Evolutionary conservation across 306 rosid species (phyloP), one percentile per base, ranked within the genome.

Genomic region (Glycine soja): DNA sequence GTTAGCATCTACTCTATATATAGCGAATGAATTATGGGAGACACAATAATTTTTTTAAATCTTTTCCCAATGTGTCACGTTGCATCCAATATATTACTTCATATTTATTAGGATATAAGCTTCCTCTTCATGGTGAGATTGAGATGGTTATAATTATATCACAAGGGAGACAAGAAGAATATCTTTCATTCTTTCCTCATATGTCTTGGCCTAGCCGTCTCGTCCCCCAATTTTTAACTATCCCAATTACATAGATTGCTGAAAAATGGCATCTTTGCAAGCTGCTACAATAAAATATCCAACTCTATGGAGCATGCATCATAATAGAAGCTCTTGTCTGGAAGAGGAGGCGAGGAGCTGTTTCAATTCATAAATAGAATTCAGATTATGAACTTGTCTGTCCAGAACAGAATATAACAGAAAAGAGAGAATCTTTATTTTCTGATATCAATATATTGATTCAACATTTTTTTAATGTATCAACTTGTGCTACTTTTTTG

Each of bases 131-230:
- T 52, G 7, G 6, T 66, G 81, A 78, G 75, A 66, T 3, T 10
- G 40, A 24, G 30, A 24, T 24, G 30, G 30, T 8, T 7, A 42
- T 6, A 30, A 61, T 61, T 47, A 9, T 14, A 61, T 58, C 15
- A 75, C 14, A 62, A 47, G 50, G 80, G 62, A 62, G 82, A 69
- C 76, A 68, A 76, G 64, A 76, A 38, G 52, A 63, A 48, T 76
- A 63, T 63, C 42, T 76, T 48, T 10, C 38, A 62, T 32, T 63
- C 42, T 76, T 48, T 10, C 38, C 72, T 32, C 3, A 19, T 13
- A 42, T 78, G 76, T 70, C 45, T 78, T 18, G 19, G 43, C 43
- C 43, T 38, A 34, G 38, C 38, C 38, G 24, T 59, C 40, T 24
- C 14, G 24, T 24, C 66, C 42, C 6, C 8, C n/a, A 38, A 10